Percentiles rank a stretch among this genome's conserved stretches.
Evolutionary conservation across 2,329 filamentous ascomycete genomes (phyloP).

Genomic region (Teratosphaeria zuluensis): DNA sequence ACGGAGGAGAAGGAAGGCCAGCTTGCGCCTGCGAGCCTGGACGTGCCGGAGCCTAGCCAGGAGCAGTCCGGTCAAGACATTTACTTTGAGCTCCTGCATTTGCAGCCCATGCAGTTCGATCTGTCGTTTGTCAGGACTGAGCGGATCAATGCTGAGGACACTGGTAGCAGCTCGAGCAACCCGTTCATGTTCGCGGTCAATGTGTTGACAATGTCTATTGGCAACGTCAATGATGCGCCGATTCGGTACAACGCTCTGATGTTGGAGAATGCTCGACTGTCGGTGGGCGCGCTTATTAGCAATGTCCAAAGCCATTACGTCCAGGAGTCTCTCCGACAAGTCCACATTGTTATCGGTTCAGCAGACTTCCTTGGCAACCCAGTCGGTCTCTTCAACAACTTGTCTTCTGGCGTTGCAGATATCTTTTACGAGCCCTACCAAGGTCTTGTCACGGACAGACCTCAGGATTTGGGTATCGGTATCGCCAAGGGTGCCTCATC

Average conservation of each 20-base stretch:
- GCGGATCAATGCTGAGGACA: conserved; percentile 90
- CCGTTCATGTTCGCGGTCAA: conserved; percentile 99
- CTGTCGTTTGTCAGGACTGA: conserved; percentile 96
- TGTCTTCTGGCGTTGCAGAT: conserved; percentile 91
- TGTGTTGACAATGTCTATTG: conserved; percentile 97
- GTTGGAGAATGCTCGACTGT: conserved; percentile 89
- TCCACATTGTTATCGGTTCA: conserved; percentile 94
- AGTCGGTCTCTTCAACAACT: conserved; percentile 94
- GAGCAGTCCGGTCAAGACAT: conserved; percentile 83
- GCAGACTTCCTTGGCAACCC: conserved; percentile 97
- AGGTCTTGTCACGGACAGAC: conserved; percentile 87
- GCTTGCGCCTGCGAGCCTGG: conserved; percentile 79
- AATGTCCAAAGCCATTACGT: conserved; percentile 93
- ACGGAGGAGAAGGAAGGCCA: conserved; percentile 71
- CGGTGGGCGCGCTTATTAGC: conserved; percentile 69
- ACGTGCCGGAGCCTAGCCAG: conserved; percentile 83
- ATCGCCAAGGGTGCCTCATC: conserved; percentile 95
- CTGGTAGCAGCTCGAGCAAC: conserved; percentile 71
- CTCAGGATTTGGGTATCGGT: conserved; percentile 86
- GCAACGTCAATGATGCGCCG: conserved; percentile 96
- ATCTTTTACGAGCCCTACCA: conserved; percentile 99
- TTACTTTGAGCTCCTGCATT: conserved; percentile 93
- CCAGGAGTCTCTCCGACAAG: conserved; percentile 88
- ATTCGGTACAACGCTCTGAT: conserved; percentile 88
- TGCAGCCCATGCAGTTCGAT: conserved; percentile 97